Base-by-base conservation (phyloP, 768 basidiomycete species). In the Pleurotus eryngii region DNA sequence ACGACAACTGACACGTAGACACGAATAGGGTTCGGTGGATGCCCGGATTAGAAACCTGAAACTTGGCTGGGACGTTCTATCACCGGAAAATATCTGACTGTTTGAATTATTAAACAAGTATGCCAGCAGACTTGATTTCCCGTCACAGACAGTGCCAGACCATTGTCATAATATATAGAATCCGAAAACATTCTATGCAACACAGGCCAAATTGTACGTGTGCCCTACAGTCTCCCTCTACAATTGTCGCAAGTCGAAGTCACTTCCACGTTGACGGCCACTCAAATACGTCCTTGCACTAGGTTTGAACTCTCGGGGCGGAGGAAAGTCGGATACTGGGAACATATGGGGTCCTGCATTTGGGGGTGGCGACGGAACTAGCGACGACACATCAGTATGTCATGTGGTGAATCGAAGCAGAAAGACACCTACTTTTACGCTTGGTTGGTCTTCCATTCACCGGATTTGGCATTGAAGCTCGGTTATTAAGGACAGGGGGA, bases 291-390 rank as follows among this genome's bases (percentile, higher is more conserved):
- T 74, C 65, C 79, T 87, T 26, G 67, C 63, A 30, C 67, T 73
- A 4, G 69, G 65, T 37, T 68, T 67, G 68, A 92, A 93, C 24
- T 76, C 75, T 40, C 90, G 82, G 3, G 92, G 92, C 12, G 85
- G 84, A 1, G 92, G 92, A 67, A 93, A 92, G 50, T 86, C 89
- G 12, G 76, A 72, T n/a, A 85, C 81, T 5, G 89, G 90, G 67
- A 92, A 94, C 14, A 77, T 85, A 65, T 90, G 87, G 20, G 77
- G 68, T 7, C 90, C 90, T 42, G 79, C 81, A 55, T 77, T 82
- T 2, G 90, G 82, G 22, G 80, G 77, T 46, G 81, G 80, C 3
- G 81, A 79, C 24, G 76, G 77, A 24, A 81, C 80, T 81, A 58
- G 47, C 40, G 38, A 57, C 42, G 40, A 51, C 46, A 53, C 17